These are phyloP conservation scores for Spathaspora arborariae DNA, from an alignment of 805 yeast genomes.

Conservation along the genomic window DNA sequence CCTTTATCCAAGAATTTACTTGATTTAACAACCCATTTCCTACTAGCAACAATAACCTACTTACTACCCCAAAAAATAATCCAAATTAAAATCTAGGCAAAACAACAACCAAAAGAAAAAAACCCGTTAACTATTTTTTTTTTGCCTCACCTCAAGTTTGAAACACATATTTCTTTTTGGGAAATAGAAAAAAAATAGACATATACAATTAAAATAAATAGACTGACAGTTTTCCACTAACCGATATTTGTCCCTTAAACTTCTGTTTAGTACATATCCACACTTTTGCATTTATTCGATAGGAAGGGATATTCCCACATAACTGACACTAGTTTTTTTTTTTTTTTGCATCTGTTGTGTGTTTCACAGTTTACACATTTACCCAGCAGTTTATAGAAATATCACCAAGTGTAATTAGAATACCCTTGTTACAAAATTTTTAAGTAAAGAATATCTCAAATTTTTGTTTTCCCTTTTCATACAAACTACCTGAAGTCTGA, in stretches of 20 bases:
- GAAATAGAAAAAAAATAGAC: not conserved
- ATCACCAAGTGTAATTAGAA: not conserved
- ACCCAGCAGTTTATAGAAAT: not conserved
- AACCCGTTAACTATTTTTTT: not conserved
- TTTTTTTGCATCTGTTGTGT: not conserved
- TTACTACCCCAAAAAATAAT: not conserved
- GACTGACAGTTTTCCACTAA: not conserved
- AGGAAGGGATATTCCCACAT: not conserved
- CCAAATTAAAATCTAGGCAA: not conserved
- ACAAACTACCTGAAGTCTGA: not conserved
- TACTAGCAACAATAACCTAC: not conserved
- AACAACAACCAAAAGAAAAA: not conserved
- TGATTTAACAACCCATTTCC: not conserved
- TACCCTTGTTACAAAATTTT: not conserved
- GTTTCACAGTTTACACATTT: not conserved
- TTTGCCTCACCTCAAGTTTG: not conserved
- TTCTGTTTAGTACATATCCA: not conserved
- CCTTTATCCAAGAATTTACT: too few relatives aligned
- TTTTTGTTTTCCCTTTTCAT: not conserved
- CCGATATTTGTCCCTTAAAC: not conserved
- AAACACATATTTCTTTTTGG: not conserved
- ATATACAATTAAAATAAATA: not conserved
- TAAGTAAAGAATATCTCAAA: not conserved
- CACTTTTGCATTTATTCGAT: not conserved
- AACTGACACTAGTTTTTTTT: not conserved